These are phyloP conservation scores for Boletus patriciae DNA, from an alignment of 768 basidiomycete genomes.

Conservation along the genomic window DNA sequence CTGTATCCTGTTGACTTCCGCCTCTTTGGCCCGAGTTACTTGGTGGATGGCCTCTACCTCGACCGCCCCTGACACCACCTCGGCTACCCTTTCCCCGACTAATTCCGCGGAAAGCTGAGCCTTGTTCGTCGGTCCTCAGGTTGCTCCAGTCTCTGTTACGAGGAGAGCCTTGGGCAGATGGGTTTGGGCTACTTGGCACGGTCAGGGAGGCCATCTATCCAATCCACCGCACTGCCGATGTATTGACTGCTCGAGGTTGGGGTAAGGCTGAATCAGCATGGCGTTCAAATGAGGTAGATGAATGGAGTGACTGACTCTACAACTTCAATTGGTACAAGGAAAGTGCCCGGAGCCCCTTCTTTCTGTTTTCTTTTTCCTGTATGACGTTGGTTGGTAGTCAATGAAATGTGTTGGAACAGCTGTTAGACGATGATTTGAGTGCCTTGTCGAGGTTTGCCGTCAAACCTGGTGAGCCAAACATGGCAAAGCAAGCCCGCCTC, in stretches of 20 bases:
- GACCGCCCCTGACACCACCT: slow-evolving; percentile 28
- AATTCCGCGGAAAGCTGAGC: slow-evolving; percentile 48
- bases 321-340: background rate
- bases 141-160: slow-evolving; percentile 44
- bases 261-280: slow-evolving; percentile 11
- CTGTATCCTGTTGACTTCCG: slow-evolving; percentile 21
- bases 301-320: slow-evolving; percentile 11
- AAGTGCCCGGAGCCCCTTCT: background rate
- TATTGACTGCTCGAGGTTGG: slow-evolving; percentile 1
- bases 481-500: slow-evolving; percentile 28
- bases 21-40: slow-evolving; percentile 23
- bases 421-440: background rate
- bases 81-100: slow-evolving; percentile 40
- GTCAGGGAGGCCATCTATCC: slow-evolving; percentile 41
- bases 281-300: background rate
- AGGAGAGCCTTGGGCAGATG: slow-evolving; percentile 31
- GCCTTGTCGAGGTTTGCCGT: background rate
- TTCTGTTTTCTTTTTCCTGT: background rate
- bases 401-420: background rate
- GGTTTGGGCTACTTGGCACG: slow-evolving; percentile 26
- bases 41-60: slow-evolving; percentile 32
- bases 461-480: slow-evolving; percentile 28
- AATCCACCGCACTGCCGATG: background rate
- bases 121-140: slow-evolving; percentile 43
- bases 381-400: background rate